Evolutionary conservation across 1,139 yeast species (phyloP), one percentile per base, ranked within the genome.

Genomic region (Sugiyamaella neomexicana): DNA sequence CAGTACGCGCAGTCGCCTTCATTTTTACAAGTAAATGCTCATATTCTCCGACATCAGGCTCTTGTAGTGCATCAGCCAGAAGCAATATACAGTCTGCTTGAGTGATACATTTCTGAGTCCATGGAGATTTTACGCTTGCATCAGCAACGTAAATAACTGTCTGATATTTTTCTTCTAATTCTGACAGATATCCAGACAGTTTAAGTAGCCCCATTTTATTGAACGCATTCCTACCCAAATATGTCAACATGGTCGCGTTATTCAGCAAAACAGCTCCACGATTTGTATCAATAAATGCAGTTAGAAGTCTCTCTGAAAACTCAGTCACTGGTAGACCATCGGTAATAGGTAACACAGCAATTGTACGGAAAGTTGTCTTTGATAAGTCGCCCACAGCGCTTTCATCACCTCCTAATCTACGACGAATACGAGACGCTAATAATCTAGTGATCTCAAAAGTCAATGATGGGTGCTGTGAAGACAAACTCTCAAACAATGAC

Each of bases 101-200:
- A 5, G 95, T 82, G 48, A 93, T 86, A 69, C 99, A 93, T 0
- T 97, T 89, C 8, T 83, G 80, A 0, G 97, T 89, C 99, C 99
- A 93, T 32, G 84, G 80, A 0, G 97, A 88, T 60, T 83, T 84
- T 2, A 87, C 82, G 0, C 88, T 79, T 0, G 97, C 84, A 65
- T 93, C 98, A 38, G 95, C 93, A 20, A 93, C 83, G 65, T 93
- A 93, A 2, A 93, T 82, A 5, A 93, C 86, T 2, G 91, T 86
- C 63, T 91, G 89, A 67, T 85, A 89, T 59, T 83, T 81, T 65
- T 91, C 98, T 74, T 93, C 99, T 55, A 93, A 76, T 60, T 90
- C 95, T 0, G 97, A 89, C 65, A 93, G 86, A 65, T 86, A 89
- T 0, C 97, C 97, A 46, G 95, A 81, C 58, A 91, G 83, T 67